phyloP scores from a whole-genome alignment of 192 early-diverging fungal genomes.

The Gaertneriomyces sp. region DNA sequence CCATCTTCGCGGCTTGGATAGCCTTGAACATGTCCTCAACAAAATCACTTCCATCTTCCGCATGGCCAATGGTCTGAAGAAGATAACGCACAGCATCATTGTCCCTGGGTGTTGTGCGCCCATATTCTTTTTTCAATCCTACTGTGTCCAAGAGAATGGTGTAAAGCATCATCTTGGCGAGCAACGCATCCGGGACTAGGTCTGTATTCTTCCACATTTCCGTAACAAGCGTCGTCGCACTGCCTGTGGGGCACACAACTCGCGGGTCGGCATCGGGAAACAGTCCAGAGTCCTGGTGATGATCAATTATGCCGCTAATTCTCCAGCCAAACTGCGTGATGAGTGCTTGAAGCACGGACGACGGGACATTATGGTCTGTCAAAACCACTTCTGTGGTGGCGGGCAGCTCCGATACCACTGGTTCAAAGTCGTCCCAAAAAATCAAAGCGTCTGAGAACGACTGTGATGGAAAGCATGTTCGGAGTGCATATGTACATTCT shows the following conservation, averaged over 20 bases:
- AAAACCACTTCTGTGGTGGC: neutral
- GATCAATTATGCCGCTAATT: conserved; percentile 41
- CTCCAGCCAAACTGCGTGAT: neutral
- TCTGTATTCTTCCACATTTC: conserved; percentile 24
- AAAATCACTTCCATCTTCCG: conserved; percentile 4
- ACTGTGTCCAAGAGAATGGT: conserved; percentile 71
- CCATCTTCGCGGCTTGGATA: conserved; percentile 55
- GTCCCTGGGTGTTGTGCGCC: conserved; percentile 50
- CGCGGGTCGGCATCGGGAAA: conserved; percentile 45
- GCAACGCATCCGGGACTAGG: conserved; percentile 4
- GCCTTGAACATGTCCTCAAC: conserved; percentile 33
- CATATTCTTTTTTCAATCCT: conserved; percentile 48
- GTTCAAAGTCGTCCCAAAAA: conserved; percentile 43
- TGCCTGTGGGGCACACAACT: conserved; percentile 59
- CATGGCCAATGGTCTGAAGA: conserved; percentile 1
- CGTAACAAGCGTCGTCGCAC: conserved; percentile 52
- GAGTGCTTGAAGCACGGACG: neutral
- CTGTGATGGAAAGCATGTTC: neutral
- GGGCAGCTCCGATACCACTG: conserved; percentile 39
- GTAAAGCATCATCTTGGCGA: conserved; percentile 50
- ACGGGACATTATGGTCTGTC: neutral
- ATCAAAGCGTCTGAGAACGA: conserved; percentile 2
- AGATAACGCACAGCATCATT: conserved; percentile 39
- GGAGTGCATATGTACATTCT: conserved; percentile 56
- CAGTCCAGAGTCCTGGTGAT: conserved; percentile 62